Evolutionary conservation across 2,329 filamentous ascomycete species (phyloP).

Genomic region (Emmonsiellopsis sp.): DNA sequence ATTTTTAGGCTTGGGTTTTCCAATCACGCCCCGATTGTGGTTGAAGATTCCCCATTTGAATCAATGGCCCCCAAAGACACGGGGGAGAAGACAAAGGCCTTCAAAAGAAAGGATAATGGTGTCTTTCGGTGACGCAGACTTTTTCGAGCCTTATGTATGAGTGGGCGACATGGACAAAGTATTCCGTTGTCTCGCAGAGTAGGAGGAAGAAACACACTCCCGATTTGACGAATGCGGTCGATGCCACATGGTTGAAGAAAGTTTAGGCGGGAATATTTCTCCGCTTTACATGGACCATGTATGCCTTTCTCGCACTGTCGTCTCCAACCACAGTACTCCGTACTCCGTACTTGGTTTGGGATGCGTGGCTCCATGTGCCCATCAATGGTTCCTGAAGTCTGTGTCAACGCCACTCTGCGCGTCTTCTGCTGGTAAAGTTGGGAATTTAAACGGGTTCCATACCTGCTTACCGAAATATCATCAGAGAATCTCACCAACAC

Average conservation of each 20-base stretch:
- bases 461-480: neutral
- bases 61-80: too few relatives aligned
- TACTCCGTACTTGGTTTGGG: neutral
- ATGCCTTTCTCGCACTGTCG: neutral
- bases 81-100: too few relatives aligned
- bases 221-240: neutral
- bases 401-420: neutral
- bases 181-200: too few relatives aligned
- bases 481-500: neutral
- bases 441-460: neutral
- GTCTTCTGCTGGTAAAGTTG: neutral
- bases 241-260: neutral
- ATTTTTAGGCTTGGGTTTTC: too few relatives aligned
- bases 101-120: too few relatives aligned
- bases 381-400: neutral
- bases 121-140: too few relatives aligned
- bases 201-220: neutral
- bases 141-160: too few relatives aligned
- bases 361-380: neutral
- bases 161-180: too few relatives aligned
- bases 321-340: neutral
- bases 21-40: too few relatives aligned
- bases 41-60: too few relatives aligned
- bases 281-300: neutral
- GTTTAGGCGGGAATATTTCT: neutral